Conservation (phyloP, 495 filamentous ascomycete species). For the Xanthoparmelia taractica region DNA sequence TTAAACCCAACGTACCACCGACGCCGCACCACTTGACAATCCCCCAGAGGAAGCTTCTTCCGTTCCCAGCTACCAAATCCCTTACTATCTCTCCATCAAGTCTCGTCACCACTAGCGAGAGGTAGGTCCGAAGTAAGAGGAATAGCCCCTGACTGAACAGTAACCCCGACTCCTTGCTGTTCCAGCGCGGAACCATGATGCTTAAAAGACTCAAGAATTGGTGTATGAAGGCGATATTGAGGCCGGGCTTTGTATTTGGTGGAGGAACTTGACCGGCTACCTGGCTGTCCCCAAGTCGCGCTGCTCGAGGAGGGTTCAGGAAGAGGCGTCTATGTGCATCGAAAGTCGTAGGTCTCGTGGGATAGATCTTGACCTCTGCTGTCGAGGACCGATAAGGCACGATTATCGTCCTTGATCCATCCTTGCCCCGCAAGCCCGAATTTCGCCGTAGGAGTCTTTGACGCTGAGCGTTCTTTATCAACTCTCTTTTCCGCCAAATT, state of each 20-base stretch:
- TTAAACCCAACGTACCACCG: constrained; percentile 33
- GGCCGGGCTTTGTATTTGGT: constrained; percentile 76
- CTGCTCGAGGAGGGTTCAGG: constrained; percentile 76
- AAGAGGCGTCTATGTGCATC: constrained; percentile 93
- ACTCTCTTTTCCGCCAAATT: constrained; percentile 60
- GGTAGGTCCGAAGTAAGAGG: constrained; percentile 78
- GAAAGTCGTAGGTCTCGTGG: constrained; percentile 90
- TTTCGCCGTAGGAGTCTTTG: constrained; percentile 76
- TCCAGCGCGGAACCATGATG: constrained; percentile 95
- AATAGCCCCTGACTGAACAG: constrained; percentile 67
- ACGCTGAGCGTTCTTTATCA: constrained; percentile 71
- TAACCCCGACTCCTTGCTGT: constrained; percentile 87
- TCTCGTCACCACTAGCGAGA: constrained; percentile 85
- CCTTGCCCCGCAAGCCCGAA: constrained; percentile 84
- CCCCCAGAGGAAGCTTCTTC: constrained; percentile 78
- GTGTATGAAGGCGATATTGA: constrained; percentile 97
- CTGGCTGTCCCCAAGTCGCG: constrained; percentile 64
- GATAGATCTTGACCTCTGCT: constrained; percentile 82
- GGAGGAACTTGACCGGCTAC: constrained; percentile 62
- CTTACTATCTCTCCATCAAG: constrained; percentile 95
- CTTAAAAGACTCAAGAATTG: constrained; percentile 91
- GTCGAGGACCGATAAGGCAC: constrained; percentile 81
- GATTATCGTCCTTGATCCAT: constrained; percentile 88
- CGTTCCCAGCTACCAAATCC: constrained; percentile 90
- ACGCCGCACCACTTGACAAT: constrained; percentile 77